phyloP scores from a whole-genome alignment of 768 basidiomycete genomes.

The Galerina sulciceps region DNA sequence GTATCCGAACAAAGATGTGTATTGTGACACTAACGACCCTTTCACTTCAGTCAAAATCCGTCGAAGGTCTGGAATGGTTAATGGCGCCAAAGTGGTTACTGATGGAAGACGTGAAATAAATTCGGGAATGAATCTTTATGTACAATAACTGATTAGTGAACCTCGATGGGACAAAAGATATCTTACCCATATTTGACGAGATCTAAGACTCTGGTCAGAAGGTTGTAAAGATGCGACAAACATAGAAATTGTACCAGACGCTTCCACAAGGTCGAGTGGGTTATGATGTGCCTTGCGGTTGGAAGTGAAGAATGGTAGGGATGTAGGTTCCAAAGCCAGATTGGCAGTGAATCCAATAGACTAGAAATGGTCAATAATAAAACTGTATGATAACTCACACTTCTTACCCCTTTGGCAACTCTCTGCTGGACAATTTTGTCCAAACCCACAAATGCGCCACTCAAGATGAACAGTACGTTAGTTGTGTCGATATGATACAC shows the following conservation, averaged over 20 bases:
- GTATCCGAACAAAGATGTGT: constrained; percentile 80
- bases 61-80: constrained; percentile 81
- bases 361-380: constrained; percentile 38
- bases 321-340: constrained; percentile 40
- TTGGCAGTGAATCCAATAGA: constrained; percentile 83
- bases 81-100: constrained; percentile 80
- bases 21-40: constrained; percentile 90
- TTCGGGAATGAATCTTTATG: constrained; percentile 85
- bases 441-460: constrained; percentile 93
- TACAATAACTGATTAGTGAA: constrained; percentile 4
- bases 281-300: constrained; percentile 61
- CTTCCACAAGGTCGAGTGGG: constrained; percentile 72
- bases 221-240: neutral
- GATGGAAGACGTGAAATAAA: constrained; percentile 94
- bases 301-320: constrained; percentile 78
- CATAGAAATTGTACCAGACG: constrained; percentile 49
- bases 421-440: constrained; percentile 82
- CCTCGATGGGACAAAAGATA: neutral
- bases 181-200: constrained; percentile 81
- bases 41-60: constrained; percentile 92
- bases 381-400: too few relatives aligned
- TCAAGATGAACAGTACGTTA: constrained; percentile 93
- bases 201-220: constrained; percentile 45
- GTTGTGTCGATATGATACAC: constrained; percentile 82
- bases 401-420: constrained; percentile 81